Conservation (phyloP, 2,329 filamentous ascomycete genomes). For the Fusarium redolens region DNA sequence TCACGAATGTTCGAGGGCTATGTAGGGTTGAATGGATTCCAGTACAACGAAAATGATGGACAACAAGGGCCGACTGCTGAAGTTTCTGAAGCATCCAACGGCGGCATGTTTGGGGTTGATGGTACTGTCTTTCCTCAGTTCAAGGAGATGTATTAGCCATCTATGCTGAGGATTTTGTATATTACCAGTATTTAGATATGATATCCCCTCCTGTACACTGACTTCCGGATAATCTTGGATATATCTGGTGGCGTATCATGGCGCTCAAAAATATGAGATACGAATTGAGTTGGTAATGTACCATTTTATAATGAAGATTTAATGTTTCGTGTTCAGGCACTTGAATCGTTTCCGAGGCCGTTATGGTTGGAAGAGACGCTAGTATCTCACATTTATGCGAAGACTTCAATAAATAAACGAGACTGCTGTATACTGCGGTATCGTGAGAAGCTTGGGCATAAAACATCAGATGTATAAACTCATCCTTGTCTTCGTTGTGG, state of each 20-base stretch:
- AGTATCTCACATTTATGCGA: no score
- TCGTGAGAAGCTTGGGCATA: neutral
- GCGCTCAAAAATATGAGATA: neutral
- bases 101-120: constrained; percentile 42
- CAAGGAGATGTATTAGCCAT: constrained; percentile 52
- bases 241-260: neutral
- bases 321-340: neutral
- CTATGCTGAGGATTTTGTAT: neutral
- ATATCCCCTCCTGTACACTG: constrained; percentile 11
- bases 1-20: constrained; percentile 58
- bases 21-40: constrained; percentile 51
- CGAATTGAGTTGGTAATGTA: neutral
- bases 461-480: neutral
- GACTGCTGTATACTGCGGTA: neutral
- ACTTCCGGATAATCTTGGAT: neutral
- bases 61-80: constrained; percentile 40
- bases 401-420: neutral
- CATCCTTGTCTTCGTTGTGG: neutral
- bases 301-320: neutral
- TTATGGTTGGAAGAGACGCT: neutral
- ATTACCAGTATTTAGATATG: neutral
- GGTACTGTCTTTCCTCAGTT: constrained; percentile 53
- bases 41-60: constrained; percentile 45
- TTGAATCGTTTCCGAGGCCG: neutral
- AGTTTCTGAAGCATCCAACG: constrained; percentile 37